Percentiles rank a stretch among this genome's conserved stretches.
Evolutionary conservation across 1,284 basidiomycete genomes (phyloP).

Genomic region (Boletus calvinii): DNA sequence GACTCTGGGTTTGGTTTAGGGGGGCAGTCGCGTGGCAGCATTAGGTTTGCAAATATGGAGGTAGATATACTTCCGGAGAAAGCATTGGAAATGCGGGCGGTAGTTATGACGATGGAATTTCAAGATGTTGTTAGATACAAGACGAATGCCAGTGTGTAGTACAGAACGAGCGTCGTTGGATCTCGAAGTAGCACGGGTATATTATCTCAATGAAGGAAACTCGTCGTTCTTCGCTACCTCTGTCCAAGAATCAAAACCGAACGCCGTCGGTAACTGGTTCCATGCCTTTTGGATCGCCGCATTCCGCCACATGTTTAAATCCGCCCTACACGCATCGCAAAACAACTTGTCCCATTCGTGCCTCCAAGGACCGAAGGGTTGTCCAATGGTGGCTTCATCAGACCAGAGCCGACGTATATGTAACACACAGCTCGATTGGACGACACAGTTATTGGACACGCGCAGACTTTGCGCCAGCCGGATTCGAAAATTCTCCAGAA

Average conservation of each 20-base stretch:
- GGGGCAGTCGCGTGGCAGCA: too few species aligned
- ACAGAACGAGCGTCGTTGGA: too few species aligned
- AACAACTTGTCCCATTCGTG: constrained; percentile 18
- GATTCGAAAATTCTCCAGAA: neutral
- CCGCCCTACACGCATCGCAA: constrained; percentile 11
- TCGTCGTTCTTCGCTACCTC: neutral
- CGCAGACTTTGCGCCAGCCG: neutral
- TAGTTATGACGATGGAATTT: too few species aligned
- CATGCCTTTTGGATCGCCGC: constrained; percentile 10
- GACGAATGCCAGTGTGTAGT: too few species aligned
- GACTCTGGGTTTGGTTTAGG: too few species aligned
- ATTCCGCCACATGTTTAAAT: neutral
- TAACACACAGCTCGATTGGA: constrained; percentile 4
- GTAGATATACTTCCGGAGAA: too few species aligned
- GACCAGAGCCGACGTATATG: constrained; percentile 10
- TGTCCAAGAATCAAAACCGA: constrained; percentile 18
- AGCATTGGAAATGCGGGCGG: too few species aligned
- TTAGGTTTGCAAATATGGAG: too few species aligned
- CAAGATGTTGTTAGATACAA: too few species aligned
- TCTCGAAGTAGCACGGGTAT: too few species aligned
- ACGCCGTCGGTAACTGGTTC: constrained; percentile 10
- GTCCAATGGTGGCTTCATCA: neutral
- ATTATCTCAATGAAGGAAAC: neutral
- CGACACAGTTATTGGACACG: constrained; percentile 4
- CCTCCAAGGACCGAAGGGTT: constrained; percentile 19